Evolutionary conservation across 768 basidiomycete genomes (phyloP).

Genomic region (Leccinum aurantiacum): DNA sequence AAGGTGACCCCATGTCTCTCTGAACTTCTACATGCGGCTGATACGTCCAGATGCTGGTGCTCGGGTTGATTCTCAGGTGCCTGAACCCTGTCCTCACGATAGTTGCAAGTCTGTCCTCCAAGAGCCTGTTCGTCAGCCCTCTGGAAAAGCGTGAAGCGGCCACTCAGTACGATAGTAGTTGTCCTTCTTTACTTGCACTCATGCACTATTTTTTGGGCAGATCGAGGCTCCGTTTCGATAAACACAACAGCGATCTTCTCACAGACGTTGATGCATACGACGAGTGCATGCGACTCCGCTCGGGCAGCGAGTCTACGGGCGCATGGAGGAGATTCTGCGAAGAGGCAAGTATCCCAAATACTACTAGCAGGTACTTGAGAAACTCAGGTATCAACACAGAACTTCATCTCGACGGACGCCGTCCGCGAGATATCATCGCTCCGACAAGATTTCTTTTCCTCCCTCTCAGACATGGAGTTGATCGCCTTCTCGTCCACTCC

Average conservation of each 20-base stretch:
- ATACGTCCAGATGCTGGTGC: constrained; percentile 82
- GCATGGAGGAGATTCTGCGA: constrained; percentile 66
- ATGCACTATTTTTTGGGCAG: constrained; percentile 36
- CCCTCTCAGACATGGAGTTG: constrained; percentile 72
- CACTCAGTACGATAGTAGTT: constrained; percentile 46
- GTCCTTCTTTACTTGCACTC: neutral
- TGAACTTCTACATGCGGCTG: constrained; percentile 29
- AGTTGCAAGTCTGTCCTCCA: constrained; percentile 81
- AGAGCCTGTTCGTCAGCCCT: constrained; percentile 81
- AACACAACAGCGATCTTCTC: constrained; percentile 78
- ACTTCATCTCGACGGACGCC: constrained; percentile 76
- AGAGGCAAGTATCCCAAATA: constrained; percentile 41
- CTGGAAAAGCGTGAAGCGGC: constrained; percentile 84
- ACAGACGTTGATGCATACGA: constrained; percentile 80
- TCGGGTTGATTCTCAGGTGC: constrained; percentile 82
- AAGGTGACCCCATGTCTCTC: constrained; percentile 50
- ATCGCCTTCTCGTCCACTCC: constrained; percentile 49
- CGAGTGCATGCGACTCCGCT: constrained; percentile 51
- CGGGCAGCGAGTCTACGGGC: constrained; percentile 47
- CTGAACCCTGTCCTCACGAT: constrained; percentile 80
- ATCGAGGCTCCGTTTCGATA: constrained; percentile 68
- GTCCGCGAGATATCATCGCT: constrained; percentile 78
- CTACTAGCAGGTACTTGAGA: neutral
- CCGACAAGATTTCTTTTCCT: constrained; percentile 71
- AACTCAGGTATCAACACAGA: constrained; percentile 41